Conservation (phyloP, 176 grass and related monocot species). For the Lolium perenne region DNA sequence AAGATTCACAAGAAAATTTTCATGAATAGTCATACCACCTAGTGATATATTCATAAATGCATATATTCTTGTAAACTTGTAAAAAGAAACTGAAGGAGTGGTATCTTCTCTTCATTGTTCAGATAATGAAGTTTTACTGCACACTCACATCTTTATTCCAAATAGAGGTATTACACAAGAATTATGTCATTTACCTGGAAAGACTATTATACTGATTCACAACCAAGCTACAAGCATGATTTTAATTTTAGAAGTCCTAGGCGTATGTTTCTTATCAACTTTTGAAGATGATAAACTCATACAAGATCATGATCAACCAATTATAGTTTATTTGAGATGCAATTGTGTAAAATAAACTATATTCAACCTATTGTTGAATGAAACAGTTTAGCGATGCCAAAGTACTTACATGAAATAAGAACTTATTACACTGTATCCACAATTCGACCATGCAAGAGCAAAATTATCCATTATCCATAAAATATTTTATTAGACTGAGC, state of each 20-base stretch:
- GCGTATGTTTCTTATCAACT: not conserved
- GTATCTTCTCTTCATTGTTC: not conserved
- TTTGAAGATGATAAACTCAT: not conserved
- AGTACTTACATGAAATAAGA: slow-evolving; percentile 35
- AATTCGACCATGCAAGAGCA: slow-evolving; percentile 29
- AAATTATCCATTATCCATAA: not conserved
- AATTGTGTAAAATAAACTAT: not conserved
- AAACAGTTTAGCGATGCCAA: not conserved
- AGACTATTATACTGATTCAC: not conserved
- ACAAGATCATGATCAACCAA: not conserved
- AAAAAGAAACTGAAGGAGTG: not conserved
- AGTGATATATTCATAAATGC: not conserved
- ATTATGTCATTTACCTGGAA: not conserved
- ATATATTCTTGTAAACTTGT: not conserved
- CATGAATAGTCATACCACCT: too few species aligned
- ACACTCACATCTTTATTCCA: not conserved
- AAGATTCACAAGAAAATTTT: too few species aligned
- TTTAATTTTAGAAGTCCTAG: not conserved
- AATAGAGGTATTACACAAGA: not conserved
- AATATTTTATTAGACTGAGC: not conserved
- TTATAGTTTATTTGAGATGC: not conserved
- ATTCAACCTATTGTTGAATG: slow-evolving; percentile 1
- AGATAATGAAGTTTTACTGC: too few species aligned
- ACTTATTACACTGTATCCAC: slow-evolving; percentile 74
- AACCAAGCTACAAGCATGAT: not conserved